Evolutionary conservation across 805 yeast species (phyloP), one percentile per base, ranked within the genome.

Genomic region (Yarrowia keelungensis): DNA sequence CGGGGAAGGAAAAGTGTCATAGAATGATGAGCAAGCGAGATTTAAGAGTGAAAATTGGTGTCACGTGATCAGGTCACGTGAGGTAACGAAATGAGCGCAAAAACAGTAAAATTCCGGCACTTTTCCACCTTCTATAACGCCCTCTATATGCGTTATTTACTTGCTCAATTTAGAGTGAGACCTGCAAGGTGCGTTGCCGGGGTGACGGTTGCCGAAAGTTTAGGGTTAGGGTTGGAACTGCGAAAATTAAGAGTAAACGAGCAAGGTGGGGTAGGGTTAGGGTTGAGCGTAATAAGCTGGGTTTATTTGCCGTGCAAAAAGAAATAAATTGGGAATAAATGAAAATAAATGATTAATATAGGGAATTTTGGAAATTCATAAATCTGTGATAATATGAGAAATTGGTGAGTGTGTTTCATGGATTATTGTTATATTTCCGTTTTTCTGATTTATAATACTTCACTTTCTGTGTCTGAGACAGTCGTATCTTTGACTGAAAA

Each of bases 151-250:
- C 39, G 54, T 49, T 26, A 49, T 49, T 49, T 49, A 22, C 50
- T 46, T 49, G 39, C 54, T 32, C 54, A 47, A 47, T 32, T 49
- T 49, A 46, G 39, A 49, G 54, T 49, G 54, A n/a, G 54, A 49
- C 22, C 32, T 49, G 53, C 53, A 47, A 26, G 53, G 53, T 47
- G 53, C 32, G 54, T 49, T 49, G 41, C 54, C 54, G n/a, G 39
- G 54, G 54, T 26, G 10, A 49, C 32, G n/a, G 22, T 2, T 5
- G 32, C 32, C 7, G 38, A 11, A 19, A 16, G n/a, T 32, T 10
- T 11, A 47, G 38, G 38, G 5, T 47, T 47, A 11, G 10, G 49
- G 32, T 26, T 26, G 32, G 32, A 5, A 3, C 3, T 26, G 32
- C 32, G 15, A 8, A 26, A 14, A 9, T 9, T 45, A 45, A 22